phyloP scores from a whole-genome alignment of 2,329 filamentous ascomycete genomes.

The Berkeleyomyces basicola region DNA sequence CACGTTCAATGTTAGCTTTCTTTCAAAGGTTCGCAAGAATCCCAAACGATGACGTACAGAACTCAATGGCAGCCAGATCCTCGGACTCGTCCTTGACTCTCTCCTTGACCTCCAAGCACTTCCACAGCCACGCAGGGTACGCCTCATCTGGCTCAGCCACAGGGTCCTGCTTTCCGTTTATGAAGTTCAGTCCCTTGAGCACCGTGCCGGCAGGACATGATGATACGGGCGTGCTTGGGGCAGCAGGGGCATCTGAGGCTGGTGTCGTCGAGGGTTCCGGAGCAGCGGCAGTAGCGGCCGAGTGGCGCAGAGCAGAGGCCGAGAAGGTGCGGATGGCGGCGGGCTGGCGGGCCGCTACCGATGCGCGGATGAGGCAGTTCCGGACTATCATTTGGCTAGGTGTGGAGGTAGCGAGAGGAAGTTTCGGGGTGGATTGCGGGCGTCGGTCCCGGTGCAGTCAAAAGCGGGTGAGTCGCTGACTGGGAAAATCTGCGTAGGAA shows the following conservation, averaged over 20 bases:
- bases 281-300: background rate
- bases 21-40: background rate
- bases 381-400: conserved; percentile 16
- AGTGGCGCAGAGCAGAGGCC: conserved; percentile 1
- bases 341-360: conserved; percentile 4
- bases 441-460: background rate
- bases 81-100: conserved; percentile 32
- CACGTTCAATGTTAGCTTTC: background rate
- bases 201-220: conserved; percentile 51
- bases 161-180: conserved; percentile 57
- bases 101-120: conserved; percentile 46
- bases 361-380: conserved; percentile 8
- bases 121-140: conserved; percentile 72
- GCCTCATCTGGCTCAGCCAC: conserved; percentile 57
- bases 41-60: conserved; percentile 42
- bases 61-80: conserved; percentile 52
- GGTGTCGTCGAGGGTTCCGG: conserved; percentile 8
- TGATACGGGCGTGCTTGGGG: conserved; percentile 17
- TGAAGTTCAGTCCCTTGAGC: conserved; percentile 59
- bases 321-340: conserved; percentile 7
- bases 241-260: conserved; percentile 14
- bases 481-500: conserved; percentile 9
- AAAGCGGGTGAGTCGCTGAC: background rate
- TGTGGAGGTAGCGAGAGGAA: background rate
- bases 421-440: background rate